Evolutionary conservation across 768 basidiomycete genomes (phyloP), one percentile per base, ranked within the genome.

Genomic region (Russula sp.): DNA sequence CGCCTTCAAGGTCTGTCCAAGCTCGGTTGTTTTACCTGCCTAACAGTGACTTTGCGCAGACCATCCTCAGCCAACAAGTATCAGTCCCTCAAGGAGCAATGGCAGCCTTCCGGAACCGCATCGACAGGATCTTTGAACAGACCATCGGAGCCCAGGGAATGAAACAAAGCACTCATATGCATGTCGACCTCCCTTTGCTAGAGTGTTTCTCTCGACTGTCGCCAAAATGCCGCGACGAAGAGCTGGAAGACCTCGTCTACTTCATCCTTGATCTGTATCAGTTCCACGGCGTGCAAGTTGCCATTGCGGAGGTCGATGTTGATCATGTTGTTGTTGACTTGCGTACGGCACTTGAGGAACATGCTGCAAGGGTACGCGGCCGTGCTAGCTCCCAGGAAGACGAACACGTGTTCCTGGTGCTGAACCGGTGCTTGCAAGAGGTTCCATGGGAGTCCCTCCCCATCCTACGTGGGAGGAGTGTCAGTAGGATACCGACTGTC

Each of bases 371-470:
- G 73, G 68, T 66, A 63, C 75, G 67, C 68, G 67, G 66, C 57
- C 68, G 66, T 22, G 49, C 59, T 14, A 64, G 56, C 5, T 50
- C 61, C 7, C 71, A 67, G 36, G 66, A 75, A 6, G 87, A 90
- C 67, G 79, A 84, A 45, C 96, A 98, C 69, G 73, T 86, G 39
- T 96, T 98, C 75, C 77, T 98, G 63, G 82, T 96, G 20, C 79
- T 98, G 52, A 97, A 98, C 73, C 91, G 90, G 74, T 86, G 90
- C 61, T 75, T 95, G 11, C 91, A 94, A 69, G 83, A 85, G 0
- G 79, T 98, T 58, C 95, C 97, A 2, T 98, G 96, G 96, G 97
- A 98, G 74, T 95, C 89, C 29, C 83, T 98, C 14, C 94, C 96
- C 0, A 81, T 87, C 45, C 75, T 98, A 11, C 81, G 91, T 45